Percentiles rank a stretch among this genome's conserved stretches.
Evolutionary conservation across 2,329 filamentous ascomycete species (phyloP).

Genomic region (Fusarium hainanense): DNA sequence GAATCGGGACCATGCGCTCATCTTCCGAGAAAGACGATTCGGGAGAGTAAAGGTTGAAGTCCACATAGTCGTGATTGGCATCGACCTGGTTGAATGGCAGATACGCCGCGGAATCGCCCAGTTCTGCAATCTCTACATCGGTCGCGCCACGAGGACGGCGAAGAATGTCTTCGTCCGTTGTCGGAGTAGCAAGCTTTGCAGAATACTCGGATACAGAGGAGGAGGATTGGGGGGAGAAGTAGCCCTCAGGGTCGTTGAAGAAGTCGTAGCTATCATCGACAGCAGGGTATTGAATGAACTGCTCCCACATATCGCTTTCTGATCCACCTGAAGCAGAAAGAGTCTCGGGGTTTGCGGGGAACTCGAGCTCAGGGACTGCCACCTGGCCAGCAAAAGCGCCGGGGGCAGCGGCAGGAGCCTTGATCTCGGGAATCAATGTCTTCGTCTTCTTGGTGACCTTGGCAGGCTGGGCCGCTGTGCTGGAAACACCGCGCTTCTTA

Average conservation of each 20-base stretch:
- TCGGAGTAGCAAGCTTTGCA: slow-evolving; percentile 45
- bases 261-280: slow-evolving; percentile 57
- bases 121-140: slow-evolving; percentile 14
- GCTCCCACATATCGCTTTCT: slow-evolving; percentile 54
- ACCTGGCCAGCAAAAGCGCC: slow-evolving; percentile 21
- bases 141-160: slow-evolving; percentile 2
- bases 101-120: slow-evolving; percentile 17
- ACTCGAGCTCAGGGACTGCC: slow-evolving; percentile 34
- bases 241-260: slow-evolving; percentile 57
- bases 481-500: slow-evolving; percentile 58
- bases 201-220: slow-evolving; percentile 45
- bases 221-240: slow-evolving; percentile 54
- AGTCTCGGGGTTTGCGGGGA: slow-evolving; percentile 40
- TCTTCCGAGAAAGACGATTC: slow-evolving; percentile 61
- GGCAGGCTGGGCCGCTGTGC: slow-evolving; percentile 45
- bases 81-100: slow-evolving; percentile 43
- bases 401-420: slow-evolving; percentile 16
- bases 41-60: slow-evolving; percentile 68
- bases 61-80: slow-evolving; percentile 57
- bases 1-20: slow-evolving; percentile 54
- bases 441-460: slow-evolving; percentile 59
- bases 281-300: slow-evolving; percentile 59
- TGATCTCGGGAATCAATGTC: slow-evolving; percentile 34
- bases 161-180: slow-evolving; percentile 39
- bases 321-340: slow-evolving; percentile 25